These are phyloP conservation scores for Tolypocladium endophyticum DNA, from an alignment of 2,329 filamentous ascomycete species.

Conservation along the genomic window DNA sequence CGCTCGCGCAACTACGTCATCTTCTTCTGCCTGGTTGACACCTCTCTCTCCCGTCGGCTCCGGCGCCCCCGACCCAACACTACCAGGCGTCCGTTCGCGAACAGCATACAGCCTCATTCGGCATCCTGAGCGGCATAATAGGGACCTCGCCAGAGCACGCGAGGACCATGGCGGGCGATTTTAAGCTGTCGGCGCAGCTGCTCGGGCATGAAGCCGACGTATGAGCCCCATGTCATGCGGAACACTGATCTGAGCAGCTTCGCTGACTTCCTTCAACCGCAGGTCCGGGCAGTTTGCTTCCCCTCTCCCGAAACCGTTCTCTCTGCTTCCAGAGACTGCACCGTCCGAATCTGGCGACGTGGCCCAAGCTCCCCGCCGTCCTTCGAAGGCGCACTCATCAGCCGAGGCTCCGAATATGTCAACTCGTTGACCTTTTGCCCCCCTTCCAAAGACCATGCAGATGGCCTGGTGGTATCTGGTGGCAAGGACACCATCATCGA, in stretches of 20 bases:
- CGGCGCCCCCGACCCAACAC: background rate
- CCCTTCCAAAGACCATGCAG: slow-evolving; percentile 55
- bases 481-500: slow-evolving; percentile 92
- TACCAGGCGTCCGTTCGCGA: background rate
- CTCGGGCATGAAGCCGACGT: slow-evolving; percentile 91
- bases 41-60: background rate
- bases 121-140: background rate
- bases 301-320: slow-evolving; percentile 61
- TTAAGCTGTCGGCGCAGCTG: slow-evolving; percentile 87
- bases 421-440: slow-evolving; percentile 73
- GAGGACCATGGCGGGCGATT: slow-evolving; percentile 61
- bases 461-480: slow-evolving; percentile 77
- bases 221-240: slow-evolving; percentile 9
- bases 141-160: background rate
- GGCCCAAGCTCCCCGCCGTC: slow-evolving; percentile 52
- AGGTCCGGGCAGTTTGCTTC: slow-evolving; percentile 84
- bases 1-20: background rate
- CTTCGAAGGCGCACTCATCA: slow-evolving; percentile 70
- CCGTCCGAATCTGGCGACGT: slow-evolving; percentile 76
- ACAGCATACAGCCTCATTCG: background rate
- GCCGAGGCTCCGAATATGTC: slow-evolving; percentile 75
- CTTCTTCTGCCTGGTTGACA: background rate
- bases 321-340: slow-evolving; percentile 85
- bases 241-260: background rate
- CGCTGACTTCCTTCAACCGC: slow-evolving; percentile 2